phyloP scores from a whole-genome alignment of 2,329 filamentous ascomycete genomes.

The Beauveria scarabaeidicola region DNA sequence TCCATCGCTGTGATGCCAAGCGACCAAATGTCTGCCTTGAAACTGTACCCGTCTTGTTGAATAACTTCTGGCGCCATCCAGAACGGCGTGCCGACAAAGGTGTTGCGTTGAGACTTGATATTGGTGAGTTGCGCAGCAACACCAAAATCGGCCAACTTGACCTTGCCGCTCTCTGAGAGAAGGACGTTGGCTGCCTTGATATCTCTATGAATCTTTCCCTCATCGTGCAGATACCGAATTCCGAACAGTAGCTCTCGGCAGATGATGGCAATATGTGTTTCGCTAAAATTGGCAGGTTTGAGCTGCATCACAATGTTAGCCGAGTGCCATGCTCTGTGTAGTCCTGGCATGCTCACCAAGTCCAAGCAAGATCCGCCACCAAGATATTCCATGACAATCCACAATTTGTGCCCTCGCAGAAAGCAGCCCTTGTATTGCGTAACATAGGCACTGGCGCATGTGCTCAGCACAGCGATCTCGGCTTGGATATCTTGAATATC shows the following conservation, averaged over 20 bases:
- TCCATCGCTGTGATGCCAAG: constrained; percentile 88
- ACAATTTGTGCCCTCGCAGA: constrained; percentile 90
- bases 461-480: constrained; percentile 90
- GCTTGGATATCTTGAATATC: constrained; percentile 98
- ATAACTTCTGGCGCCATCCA: constrained; percentile 98
- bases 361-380: constrained; percentile 94
- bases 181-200: constrained; percentile 95
- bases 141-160: constrained; percentile 95
- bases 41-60: constrained; percentile 73
- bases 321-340: constrained; percentile 1
- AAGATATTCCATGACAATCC: constrained; percentile 99
- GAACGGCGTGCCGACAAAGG: constrained; percentile 93
- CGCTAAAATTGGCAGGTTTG: constrained; percentile 81
- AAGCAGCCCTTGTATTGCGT: constrained; percentile 97
- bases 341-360: constrained; percentile 48
- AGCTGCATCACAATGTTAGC: constrained; percentile 46
- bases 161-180: constrained; percentile 81
- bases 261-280: constrained; percentile 87
- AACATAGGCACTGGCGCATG: constrained; percentile 87
- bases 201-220: constrained; percentile 93
- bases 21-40: constrained; percentile 91
- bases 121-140: constrained; percentile 95
- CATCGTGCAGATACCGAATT: constrained; percentile 84
- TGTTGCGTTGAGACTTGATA: constrained; percentile 95
- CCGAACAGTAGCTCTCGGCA: constrained; percentile 85